Percentiles rank a stretch among this genome's conserved stretches.
Conservation (phyloP, 768 basidiomycete genomes). For the Trametes villosa region DNA sequence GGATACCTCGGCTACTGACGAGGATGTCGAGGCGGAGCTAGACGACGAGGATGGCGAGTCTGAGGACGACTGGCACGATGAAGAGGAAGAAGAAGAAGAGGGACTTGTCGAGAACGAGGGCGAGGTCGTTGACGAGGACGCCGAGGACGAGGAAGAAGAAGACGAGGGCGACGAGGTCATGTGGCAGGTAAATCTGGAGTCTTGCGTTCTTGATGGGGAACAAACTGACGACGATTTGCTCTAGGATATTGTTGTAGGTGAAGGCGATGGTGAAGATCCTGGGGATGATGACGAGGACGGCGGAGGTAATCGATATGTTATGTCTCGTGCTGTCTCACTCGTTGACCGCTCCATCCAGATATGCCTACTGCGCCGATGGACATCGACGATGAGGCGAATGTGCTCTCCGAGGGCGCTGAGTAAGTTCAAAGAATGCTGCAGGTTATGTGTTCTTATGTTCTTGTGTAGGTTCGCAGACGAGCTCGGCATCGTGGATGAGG, state of each 20-base stretch:
- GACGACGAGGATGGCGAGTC: conserved; percentile 65
- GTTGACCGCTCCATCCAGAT: conserved; percentile 20
- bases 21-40: conserved; percentile 69
- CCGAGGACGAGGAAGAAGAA: conserved; percentile 40
- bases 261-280: conserved; percentile 40
- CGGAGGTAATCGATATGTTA: conserved; percentile 46
- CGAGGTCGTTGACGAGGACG: conserved; percentile 40
- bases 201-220: no score
- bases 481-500: conserved; percentile 37
- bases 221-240: neutral
- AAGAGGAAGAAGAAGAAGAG: conserved; percentile 74
- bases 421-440: conserved; percentile 16
- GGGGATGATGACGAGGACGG: conserved; percentile 61
- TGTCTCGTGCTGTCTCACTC: no score
- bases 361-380: conserved; percentile 35
- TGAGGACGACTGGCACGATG: conserved; percentile 65
- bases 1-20: conserved; percentile 77
- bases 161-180: conserved; percentile 46
- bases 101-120: conserved; percentile 52
- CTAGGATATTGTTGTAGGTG: conserved; percentile 42
- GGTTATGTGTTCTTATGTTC: neutral
- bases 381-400: conserved; percentile 36
- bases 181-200: conserved; percentile 42
- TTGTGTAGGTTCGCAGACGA: conserved; percentile 39
- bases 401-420: conserved; percentile 38